Evolutionary conservation across 129 eudicot species (phyloP), one percentile per base, ranked within the genome.

Genomic region (Rutidosis leptorrhynchoides): DNA sequence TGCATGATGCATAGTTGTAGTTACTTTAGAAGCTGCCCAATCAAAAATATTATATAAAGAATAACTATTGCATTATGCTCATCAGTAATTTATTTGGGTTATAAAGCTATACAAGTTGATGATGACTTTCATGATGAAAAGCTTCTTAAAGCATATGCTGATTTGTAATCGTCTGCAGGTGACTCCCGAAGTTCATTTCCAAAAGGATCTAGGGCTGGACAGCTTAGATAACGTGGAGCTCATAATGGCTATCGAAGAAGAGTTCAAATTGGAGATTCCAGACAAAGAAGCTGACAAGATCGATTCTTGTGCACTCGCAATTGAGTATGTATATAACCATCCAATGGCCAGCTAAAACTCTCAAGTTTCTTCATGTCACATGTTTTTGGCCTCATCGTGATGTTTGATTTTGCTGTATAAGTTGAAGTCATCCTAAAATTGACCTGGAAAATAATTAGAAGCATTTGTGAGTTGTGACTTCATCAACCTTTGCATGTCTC

Each of bases 211-310:
- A 61, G 98, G 96, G 0, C 74, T 92, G 77, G 98, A 92, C 75
- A 92, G 98, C 81, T 88, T 92, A 42, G 98, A 92, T 72, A 92
- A 64, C 25, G 96, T 92, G 83, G 98, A 92, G 74, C 77, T 92
- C 42, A 89, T 88, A 64, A 92, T 92, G 90, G 98, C 98, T n/a
- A 64, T 92, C 6, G 98, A 92, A 67, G 98, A 92, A 81, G 98
- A 92, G 72, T 92, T 85, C 67, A 92, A 92, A 76, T 78, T 92
- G 69, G 98, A 92, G 77, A 92, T 88, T 60, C 96, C 96, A 5
- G 98, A 88, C 83, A 83, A 88, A 81, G 98, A 92, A 83, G 98
- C 98, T 53, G 98, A 88, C 69, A 92, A 92, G 76, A 88, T 92
- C 1, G 98, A 88, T 79, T 92, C 98, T 0, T 69, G 80, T 35